Conservation (phyloP, 2,329 filamentous ascomycete genomes). For the Ampelomyces quisqualis region DNA sequence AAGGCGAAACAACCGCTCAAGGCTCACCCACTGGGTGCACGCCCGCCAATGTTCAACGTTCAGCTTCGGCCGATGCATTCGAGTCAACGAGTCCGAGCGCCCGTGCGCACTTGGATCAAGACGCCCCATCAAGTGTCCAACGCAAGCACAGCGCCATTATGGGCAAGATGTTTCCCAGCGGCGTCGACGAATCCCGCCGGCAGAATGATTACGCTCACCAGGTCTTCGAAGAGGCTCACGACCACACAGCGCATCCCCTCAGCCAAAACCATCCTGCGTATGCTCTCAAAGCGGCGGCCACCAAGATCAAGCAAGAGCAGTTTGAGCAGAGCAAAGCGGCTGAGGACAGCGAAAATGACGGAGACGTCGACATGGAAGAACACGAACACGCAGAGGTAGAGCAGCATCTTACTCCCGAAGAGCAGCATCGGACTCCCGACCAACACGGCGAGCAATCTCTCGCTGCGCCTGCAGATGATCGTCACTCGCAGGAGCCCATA, state of each 20-base stretch:
- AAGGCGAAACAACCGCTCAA: conserved; percentile 31
- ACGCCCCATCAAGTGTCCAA: conserved; percentile 21
- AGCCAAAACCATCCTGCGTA: too few relatives aligned
- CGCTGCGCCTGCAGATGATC: too few relatives aligned
- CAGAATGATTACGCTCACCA: conserved; percentile 37
- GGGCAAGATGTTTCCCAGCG: conserved; percentile 42
- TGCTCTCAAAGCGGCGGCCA: too few relatives aligned
- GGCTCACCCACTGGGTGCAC: conserved; percentile 25
- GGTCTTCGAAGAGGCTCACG: conserved; percentile 33
- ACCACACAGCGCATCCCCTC: conserved; percentile 31
- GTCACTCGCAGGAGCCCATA: too few relatives aligned
- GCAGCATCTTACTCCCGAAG: too few relatives aligned
- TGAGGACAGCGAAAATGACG: too few relatives aligned
- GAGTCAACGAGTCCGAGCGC: conserved; percentile 36
- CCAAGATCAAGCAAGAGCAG: too few relatives aligned
- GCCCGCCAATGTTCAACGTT: conserved; percentile 22
- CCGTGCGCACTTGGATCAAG: conserved; percentile 7
- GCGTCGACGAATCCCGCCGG: conserved; percentile 35
- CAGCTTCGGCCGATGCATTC: conserved; percentile 11
- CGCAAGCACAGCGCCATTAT: conserved; percentile 40
- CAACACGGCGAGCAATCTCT: too few relatives aligned
- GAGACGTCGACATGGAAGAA: too few relatives aligned
- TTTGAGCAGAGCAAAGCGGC: too few relatives aligned
- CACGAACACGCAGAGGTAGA: too few relatives aligned
- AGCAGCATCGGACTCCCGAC: too few relatives aligned